Evolutionary conservation across 1,139 yeast species (phyloP).

Genomic region (Saccharomycopsis crataegensis): DNA sequence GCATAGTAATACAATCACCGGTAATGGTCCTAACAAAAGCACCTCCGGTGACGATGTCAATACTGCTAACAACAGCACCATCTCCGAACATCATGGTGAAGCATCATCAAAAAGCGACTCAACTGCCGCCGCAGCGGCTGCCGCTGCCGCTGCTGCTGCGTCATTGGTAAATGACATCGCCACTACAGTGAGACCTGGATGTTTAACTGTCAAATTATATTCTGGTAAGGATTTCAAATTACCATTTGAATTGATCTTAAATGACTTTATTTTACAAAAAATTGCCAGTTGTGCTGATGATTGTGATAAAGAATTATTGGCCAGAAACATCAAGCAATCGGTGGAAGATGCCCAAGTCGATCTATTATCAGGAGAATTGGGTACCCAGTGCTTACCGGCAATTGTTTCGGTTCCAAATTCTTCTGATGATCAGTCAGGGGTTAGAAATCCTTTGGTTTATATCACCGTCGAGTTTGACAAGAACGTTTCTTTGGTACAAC

Average conservation of each 20-base stretch:
- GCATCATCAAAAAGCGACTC: not conserved
- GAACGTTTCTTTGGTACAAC: constrained; percentile 77
- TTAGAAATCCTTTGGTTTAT: constrained; percentile 53
- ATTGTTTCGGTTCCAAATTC: constrained; percentile 51
- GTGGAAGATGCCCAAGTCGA: constrained; percentile 10
- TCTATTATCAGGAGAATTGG: constrained; percentile 26
- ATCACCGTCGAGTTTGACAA: constrained; percentile 73
- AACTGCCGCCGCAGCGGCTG: not conserved
- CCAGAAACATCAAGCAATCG: constrained; percentile 9
- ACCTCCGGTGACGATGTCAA: constrained; percentile 27
- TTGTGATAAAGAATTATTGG: constrained; percentile 20
- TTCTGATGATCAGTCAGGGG: constrained; percentile 25
- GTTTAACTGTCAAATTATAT: constrained; percentile 63
- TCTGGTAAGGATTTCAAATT: constrained; percentile 52
- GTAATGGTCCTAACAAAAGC: constrained; percentile 25
- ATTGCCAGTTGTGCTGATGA: constrained; percentile 18
- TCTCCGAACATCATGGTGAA: not conserved
- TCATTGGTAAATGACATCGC: not conserved
- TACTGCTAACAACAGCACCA: not conserved
- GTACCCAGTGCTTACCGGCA: constrained; percentile 49
- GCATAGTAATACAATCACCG: constrained; percentile 21
- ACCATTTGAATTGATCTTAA: constrained; percentile 40
- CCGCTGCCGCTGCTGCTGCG: not conserved
- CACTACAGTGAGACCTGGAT: constrained; percentile 47
- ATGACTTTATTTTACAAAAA: constrained; percentile 18